Evolutionary conservation across 2,329 filamentous ascomycete genomes (phyloP).

Genomic region (Ophiognomonia clavigignenti-juglandacearum): DNA sequence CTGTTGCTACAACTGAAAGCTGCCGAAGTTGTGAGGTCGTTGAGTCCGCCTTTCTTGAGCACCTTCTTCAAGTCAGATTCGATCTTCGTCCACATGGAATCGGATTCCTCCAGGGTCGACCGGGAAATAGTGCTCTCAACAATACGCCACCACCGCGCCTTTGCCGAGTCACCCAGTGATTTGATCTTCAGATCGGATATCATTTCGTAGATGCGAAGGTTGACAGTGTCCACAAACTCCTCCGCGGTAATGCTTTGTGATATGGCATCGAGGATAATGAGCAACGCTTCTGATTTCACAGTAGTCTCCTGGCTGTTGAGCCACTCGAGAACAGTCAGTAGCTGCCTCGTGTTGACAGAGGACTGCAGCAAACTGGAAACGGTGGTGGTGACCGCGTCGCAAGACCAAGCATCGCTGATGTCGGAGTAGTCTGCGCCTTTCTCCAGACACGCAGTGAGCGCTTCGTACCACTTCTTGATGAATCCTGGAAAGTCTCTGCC

Average conservation of each 20-base stretch:
- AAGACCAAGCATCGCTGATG: slow-evolving; percentile 23
- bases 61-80: slow-evolving; percentile 19
- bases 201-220: slow-evolving; percentile 32
- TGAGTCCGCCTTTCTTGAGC: slow-evolving; percentile 19
- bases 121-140: slow-evolving; percentile 24
- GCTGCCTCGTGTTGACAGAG: slow-evolving; percentile 39
- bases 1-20: slow-evolving; percentile 27
- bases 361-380: slow-evolving; percentile 32
- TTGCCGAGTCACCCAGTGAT: slow-evolving; percentile 1
- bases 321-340: slow-evolving; percentile 39
- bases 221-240: slow-evolving; percentile 36
- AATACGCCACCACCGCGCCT: slow-evolving; percentile 19
- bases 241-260: slow-evolving; percentile 36
- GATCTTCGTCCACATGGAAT: slow-evolving; percentile 23
- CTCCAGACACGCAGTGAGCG: slow-evolving; percentile 31
- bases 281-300: slow-evolving; percentile 27
- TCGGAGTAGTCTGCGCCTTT: slow-evolving; percentile 13
- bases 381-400: slow-evolving; percentile 18
- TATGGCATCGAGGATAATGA: slow-evolving; percentile 39
- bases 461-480: slow-evolving; percentile 40
- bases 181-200: slow-evolving; percentile 18
- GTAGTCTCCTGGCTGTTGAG: slow-evolving; percentile 27
- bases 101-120: slow-evolving; percentile 21
- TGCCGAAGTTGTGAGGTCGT: slow-evolving; percentile 21
- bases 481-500: slow-evolving; percentile 41